These are phyloP conservation scores for Teunomyces lycoperdinae DNA, from an alignment of 805 yeast genomes.

Conservation along the genomic window DNA sequence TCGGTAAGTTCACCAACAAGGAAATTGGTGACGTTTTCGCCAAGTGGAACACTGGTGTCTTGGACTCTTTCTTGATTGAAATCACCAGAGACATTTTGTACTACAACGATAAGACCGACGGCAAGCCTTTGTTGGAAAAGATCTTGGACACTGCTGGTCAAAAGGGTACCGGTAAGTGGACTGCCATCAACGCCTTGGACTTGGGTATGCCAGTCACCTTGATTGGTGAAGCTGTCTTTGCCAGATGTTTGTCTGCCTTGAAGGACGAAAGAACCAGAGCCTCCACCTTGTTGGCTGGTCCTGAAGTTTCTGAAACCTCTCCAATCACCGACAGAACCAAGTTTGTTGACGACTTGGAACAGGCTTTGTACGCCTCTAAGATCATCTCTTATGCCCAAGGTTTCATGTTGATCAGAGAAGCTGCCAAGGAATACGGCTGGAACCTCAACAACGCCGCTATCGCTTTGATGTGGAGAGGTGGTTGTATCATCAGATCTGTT, in stretches of 20 bases:
- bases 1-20: conserved; percentile 83
- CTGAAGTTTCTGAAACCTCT: conserved; percentile 59
- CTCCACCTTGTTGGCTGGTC: conserved; percentile 75
- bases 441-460: conserved; percentile 96
- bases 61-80: conserved; percentile 95
- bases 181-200: conserved; percentile 96
- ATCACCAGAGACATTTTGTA: conserved; percentile 93
- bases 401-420: conserved; percentile 98
- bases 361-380: conserved; percentile 97
- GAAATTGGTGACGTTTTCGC: conserved; percentile 92
- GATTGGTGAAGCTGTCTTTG: conserved; percentile 97
- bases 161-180: conserved; percentile 99
- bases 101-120: conserved; percentile 81
- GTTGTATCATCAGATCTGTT: conserved; percentile 98
- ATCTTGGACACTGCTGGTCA: conserved; percentile 97
- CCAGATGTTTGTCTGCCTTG: conserved; percentile 92
- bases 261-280: conserved; percentile 90
- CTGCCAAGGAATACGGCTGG: conserved; percentile 97
- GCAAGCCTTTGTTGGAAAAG: conserved; percentile 92
- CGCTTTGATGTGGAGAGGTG: conserved; percentile 99
- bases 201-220: conserved; percentile 97
- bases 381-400: conserved; percentile 99
- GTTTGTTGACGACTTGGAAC: conserved; percentile 92
- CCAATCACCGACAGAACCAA: conserved; percentile 69
- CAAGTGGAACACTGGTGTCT: conserved; percentile 95